phyloP scores from a whole-genome alignment of 768 basidiomycete genomes.

The Mycena belliarum region DNA sequence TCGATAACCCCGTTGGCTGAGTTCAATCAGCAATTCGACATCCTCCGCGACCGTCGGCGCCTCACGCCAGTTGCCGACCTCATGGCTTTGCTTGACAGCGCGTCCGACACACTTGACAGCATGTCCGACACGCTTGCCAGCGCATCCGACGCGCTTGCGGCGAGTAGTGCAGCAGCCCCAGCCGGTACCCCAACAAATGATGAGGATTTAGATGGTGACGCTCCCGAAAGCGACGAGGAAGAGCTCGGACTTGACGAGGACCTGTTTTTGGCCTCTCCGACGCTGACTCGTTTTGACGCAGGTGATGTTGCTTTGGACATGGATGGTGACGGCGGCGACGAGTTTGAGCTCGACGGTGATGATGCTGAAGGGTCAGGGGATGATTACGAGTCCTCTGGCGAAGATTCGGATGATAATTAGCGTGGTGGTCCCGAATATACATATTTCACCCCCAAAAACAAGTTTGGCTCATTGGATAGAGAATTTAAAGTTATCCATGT shows the following conservation, averaged over 20 bases:
- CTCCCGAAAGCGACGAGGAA: neutral
- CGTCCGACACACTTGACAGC: too few species aligned
- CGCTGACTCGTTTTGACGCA: neutral
- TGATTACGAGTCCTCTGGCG: neutral
- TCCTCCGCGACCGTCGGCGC: constrained; percentile 14
- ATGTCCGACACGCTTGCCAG: too few species aligned
- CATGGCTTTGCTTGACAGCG: neutral
- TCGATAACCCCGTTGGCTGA: constrained; percentile 14
- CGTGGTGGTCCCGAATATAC: neutral
- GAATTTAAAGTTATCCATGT: neutral
- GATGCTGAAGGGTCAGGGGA: neutral
- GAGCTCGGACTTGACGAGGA: neutral
- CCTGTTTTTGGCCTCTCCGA: neutral
- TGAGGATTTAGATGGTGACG: neutral
- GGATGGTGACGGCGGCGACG: neutral
- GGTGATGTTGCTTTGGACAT: neutral
- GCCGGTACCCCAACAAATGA: neutral
- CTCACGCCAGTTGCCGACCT: constrained; percentile 4
- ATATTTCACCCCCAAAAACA: neutral
- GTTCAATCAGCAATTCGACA: constrained; percentile 17
- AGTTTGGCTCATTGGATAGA: neutral
- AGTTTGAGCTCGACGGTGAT: neutral
- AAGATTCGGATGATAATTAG: neutral
- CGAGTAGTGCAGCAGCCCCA: too few species aligned
- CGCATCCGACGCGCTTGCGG: too few species aligned